A percentile compares a stretch with the other conserved stretches of the same genome.
Evolutionary conservation across 164 flowering plant species (phyloP).

Genomic region (Nymphaea thermarum): DNA sequence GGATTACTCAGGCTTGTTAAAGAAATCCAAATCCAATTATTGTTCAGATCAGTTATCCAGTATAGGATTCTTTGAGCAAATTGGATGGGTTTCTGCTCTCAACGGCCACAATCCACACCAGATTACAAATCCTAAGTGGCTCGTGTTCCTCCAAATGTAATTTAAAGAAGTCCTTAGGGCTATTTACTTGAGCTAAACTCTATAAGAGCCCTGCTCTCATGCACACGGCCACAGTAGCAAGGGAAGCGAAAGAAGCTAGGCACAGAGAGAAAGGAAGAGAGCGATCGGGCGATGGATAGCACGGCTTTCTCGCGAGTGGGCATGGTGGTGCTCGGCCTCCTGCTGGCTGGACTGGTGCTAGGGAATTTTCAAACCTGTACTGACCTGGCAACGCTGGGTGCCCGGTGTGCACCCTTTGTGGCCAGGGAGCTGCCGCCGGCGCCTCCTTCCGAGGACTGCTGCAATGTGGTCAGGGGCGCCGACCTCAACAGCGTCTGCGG

Average conservation of each 20-base stretch:
- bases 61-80: too few species aligned
- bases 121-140: too few species aligned
- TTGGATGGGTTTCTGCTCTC: too few species aligned
- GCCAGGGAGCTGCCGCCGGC: not conserved
- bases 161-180: too few species aligned
- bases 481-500: conserved; percentile 28
- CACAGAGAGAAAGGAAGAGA: not conserved
- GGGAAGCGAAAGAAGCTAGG: not conserved
- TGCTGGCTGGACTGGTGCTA: not conserved
- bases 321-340: not conserved
- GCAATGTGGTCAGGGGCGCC: conserved; percentile 10
- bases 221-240: too few species aligned
- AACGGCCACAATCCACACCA: too few species aligned
- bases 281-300: not conserved
- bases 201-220: too few species aligned
- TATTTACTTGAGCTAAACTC: too few species aligned
- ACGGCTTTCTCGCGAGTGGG: not conserved
- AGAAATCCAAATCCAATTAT: too few species aligned
- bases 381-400: not conserved
- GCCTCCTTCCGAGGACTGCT: conserved; percentile 11
- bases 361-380: not conserved
- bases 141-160: too few species aligned
- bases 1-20: too few species aligned
- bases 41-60: too few species aligned
- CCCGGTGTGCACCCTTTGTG: not conserved